Percentiles rank a stretch among this genome's conserved stretches.
These are phyloP conservation scores for Ilyonectria sp. DNA, from an alignment of 2,329 filamentous ascomycete genomes.

Conservation along the genomic window DNA sequence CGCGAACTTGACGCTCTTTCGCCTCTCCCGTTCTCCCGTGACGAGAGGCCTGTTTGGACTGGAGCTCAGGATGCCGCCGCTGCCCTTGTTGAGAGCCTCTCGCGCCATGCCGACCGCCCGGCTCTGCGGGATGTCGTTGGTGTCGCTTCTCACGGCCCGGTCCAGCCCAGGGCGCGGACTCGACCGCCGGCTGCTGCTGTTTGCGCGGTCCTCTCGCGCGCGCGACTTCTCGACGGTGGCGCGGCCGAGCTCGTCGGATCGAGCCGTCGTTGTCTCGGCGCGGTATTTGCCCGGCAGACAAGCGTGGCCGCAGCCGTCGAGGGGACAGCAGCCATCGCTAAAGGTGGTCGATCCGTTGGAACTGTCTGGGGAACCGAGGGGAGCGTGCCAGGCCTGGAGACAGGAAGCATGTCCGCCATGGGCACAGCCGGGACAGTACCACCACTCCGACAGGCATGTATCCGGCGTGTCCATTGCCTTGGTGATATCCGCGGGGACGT, in stretches of 20 bases:
- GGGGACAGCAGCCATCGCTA: conserved; percentile 73
- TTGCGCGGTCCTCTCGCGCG: conserved; percentile 44
- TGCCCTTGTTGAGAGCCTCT: conserved; percentile 62
- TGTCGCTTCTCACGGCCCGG: conserved; percentile 60
- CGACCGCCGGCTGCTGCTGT: conserved; percentile 47
- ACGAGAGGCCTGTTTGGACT: conserved; percentile 61
- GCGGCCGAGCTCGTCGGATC: conserved; percentile 68
- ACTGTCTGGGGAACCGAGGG: conserved; percentile 42
- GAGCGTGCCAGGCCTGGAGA: conserved; percentile 71
- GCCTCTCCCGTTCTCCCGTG: conserved; percentile 65
- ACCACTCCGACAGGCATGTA: conserved; percentile 65
- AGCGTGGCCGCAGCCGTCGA: conserved; percentile 76
- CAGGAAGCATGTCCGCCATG: conserved; percentile 76
- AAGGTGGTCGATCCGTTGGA: conserved; percentile 47
- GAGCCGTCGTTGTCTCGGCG: conserved; percentile 60
- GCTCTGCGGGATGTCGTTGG: conserved; percentile 70
- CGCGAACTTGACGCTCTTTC: conserved; percentile 77
- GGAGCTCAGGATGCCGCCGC: conserved; percentile 62
- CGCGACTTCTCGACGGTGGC: conserved; percentile 59
- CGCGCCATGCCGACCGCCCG: conserved; percentile 73
- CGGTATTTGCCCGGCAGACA: conserved; percentile 73
- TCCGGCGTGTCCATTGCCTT: conserved; percentile 45
- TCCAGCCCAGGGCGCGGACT: conserved; percentile 48
- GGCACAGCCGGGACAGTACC: conserved; percentile 74
- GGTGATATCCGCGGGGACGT: conserved; percentile 52